These are phyloP conservation scores for Penicillium thymicola DNA, from an alignment of 2,329 filamentous ascomycete genomes.

Conservation along the genomic window DNA sequence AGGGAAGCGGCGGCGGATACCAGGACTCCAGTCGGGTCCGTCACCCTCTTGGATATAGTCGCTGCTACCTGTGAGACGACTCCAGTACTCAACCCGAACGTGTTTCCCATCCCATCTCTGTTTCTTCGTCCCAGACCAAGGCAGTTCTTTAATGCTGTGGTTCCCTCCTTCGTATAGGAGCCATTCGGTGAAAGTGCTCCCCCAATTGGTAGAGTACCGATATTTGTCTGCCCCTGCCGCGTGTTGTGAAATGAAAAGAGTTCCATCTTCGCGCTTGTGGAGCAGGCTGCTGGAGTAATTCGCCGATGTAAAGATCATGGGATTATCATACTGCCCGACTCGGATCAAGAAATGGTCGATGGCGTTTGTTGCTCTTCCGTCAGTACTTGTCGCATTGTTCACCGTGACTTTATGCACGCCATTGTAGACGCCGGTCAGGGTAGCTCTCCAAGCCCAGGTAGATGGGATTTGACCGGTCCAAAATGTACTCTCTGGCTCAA, in stretches of 20 bases:
- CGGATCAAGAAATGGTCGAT: constrained; percentile 62
- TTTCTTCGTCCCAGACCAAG: constrained; percentile 57
- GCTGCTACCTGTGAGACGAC: constrained; percentile 56
- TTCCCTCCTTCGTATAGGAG: constrained; percentile 53
- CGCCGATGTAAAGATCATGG: constrained; percentile 57
- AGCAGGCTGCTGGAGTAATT: constrained; percentile 60
- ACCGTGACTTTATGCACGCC: constrained; percentile 60
- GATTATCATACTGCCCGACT: constrained; percentile 57
- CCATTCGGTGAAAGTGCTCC: constrained; percentile 59
- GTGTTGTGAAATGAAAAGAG: constrained; percentile 54
- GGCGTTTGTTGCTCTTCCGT: constrained; percentile 48
- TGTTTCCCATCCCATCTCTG: constrained; percentile 63
- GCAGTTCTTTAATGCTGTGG: constrained; percentile 45
- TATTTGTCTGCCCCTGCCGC: constrained; percentile 61
- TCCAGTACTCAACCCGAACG: constrained; percentile 63
- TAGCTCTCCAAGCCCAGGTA: constrained; percentile 53
- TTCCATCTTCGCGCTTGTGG: constrained; percentile 41
- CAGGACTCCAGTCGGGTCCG: constrained; percentile 35
- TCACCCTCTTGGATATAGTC: constrained; percentile 61
- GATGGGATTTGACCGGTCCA: constrained; percentile 54
- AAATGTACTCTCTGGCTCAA: constrained; percentile 32
- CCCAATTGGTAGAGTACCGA: constrained; percentile 62
- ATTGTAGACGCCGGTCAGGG: constrained; percentile 56
- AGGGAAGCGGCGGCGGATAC: constrained; percentile 52
- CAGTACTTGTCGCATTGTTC: constrained; percentile 49